Base-by-base conservation (phyloP, 306 rosid species). In the Quercus glauca region DNA sequence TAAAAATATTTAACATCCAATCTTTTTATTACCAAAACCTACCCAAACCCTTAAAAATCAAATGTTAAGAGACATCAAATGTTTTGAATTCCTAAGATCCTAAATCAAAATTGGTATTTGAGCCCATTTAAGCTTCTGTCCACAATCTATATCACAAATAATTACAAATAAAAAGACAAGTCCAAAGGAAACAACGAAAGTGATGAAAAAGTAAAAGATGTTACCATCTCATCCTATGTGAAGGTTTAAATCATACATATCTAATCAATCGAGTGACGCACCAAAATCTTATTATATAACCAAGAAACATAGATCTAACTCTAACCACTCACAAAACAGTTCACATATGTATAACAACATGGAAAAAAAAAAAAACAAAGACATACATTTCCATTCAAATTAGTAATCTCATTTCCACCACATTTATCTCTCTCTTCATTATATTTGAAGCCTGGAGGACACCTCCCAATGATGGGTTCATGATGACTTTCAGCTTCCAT, bases 331-430 rank as follows among this genome's bases (percentile, higher is more conserved):
- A 9, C 72, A 21, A 56, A 53, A 20, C 35, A 37, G 28, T 61
- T 43, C 20, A 63, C 53, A 26, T 17, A 35, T 15, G 21, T n/a
- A 33, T 65, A 17, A 78, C 35, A 73, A 35, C 49, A 41, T 21
- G 72, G 23, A 33, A 3, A 60, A 64, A 78, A 64, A 78, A 43
- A 58, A 52, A 76, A 23, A n/a, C 55, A 69, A 78, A 76, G 61
- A 71, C 89, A 58, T 83, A 95, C 99, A 89, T 89, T 89, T 86
- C 90, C 94, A 78, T 88, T 82, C 82, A 89, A 86, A 86, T 85
- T 89, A 71, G 74, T 58, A 76, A 45, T 69, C 76, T 85, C 72
- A 75, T 83, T 83, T 79, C 85, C 87, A 78, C 83, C 71, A 79
- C 79, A 81, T 77, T 76, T 80, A 74, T 71, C 83, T 14, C 69